Conservation (phyloP, 306 rosid species). For the Prunus salicina region DNA sequence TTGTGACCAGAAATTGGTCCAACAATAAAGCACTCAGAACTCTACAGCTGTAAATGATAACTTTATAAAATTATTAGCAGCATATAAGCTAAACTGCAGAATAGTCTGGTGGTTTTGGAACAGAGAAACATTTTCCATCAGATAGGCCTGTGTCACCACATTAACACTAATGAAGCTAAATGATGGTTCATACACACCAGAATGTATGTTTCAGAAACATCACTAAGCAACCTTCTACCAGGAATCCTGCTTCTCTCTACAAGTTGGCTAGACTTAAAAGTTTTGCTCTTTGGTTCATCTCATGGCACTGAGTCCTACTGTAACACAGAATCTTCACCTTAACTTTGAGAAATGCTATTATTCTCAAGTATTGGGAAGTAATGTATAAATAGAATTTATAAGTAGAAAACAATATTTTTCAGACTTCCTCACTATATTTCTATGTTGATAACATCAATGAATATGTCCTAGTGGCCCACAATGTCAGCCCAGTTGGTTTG, state of each 20-base stretch:
- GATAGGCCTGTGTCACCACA: neutral
- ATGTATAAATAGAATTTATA: neutral
- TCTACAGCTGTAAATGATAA: neutral
- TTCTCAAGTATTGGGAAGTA: neutral
- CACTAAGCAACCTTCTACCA: neutral
- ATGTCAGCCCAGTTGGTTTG: neutral
- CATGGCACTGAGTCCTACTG: neutral
- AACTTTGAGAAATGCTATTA: neutral
- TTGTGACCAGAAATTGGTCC: neutral
- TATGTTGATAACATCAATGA: neutral
- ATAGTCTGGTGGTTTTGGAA: neutral
- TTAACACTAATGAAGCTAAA: constrained; percentile 1
- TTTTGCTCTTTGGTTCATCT: neutral
- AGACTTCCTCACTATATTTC: neutral
- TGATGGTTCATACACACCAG: neutral
- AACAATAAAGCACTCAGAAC: neutral
- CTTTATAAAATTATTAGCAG: neutral
- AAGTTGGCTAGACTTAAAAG: neutral
- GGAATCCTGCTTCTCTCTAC: neutral
- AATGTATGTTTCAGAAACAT: neutral
- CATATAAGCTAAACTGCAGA: neutral
- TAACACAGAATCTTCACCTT: neutral
- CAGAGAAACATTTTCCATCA: neutral
- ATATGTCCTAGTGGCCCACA: neutral
- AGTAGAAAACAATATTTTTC: neutral